Evolutionary conservation across 352 stramenopile species (phyloP).

Genomic region (Phytopythium montanum): DNA sequence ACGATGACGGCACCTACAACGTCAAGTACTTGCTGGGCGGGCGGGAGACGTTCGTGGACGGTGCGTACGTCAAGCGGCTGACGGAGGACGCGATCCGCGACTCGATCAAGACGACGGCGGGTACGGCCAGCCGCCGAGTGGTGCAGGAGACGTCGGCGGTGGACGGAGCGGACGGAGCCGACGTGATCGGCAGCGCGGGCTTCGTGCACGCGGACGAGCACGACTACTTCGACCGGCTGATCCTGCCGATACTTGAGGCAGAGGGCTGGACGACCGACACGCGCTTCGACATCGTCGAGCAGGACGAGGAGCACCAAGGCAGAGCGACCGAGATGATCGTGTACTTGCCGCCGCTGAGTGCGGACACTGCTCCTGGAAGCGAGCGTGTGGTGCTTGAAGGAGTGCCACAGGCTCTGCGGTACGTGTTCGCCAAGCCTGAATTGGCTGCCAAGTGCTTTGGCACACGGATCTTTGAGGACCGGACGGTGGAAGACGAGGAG

Average conservation of each 20-base stretch:
- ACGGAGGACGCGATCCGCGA: constrained; percentile 75
- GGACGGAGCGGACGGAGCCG: background rate
- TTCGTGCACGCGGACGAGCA: constrained; percentile 28
- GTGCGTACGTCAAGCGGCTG: constrained; percentile 55
- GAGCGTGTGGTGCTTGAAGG: constrained; percentile 32
- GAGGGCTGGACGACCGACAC: constrained; percentile 66
- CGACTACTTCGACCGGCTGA: constrained; percentile 76
- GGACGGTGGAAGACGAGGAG: constrained; percentile 1
- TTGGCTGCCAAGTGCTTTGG: constrained; percentile 72
- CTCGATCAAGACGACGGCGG: constrained; percentile 50
- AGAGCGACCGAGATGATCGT: constrained; percentile 33
- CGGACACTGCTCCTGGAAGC: constrained; percentile 10
- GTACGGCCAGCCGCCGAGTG: background rate
- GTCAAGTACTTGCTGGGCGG: constrained; percentile 85
- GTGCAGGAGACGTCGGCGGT: constrained; percentile 2
- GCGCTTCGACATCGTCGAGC: constrained; percentile 49
- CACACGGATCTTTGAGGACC: constrained; percentile 41
- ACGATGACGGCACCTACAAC: constrained; percentile 71
- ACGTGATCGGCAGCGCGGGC: constrained; percentile 7
- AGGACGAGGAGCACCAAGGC: constrained; percentile 30
- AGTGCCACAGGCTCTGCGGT: constrained; percentile 50
- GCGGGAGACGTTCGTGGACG: constrained; percentile 59
- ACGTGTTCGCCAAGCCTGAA: constrained; percentile 43
- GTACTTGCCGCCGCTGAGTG: constrained; percentile 28
- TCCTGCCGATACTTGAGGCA: constrained; percentile 75